Evolutionary conservation across 2,329 filamentous ascomycete genomes (phyloP).

Genomic region (Geosmithia morbida): DNA sequence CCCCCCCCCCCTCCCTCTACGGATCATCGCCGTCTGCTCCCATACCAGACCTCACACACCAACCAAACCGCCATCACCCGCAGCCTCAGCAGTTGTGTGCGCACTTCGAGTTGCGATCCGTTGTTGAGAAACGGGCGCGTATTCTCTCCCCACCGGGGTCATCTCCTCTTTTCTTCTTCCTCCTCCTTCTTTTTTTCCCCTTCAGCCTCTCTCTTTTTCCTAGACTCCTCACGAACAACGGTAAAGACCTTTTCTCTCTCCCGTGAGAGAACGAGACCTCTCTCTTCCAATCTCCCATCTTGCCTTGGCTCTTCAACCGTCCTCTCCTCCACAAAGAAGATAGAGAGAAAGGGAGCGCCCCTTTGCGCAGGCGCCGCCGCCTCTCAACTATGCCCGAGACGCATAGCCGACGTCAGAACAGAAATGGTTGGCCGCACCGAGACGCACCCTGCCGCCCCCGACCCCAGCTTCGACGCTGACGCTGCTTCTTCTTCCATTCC

Average conservation of each 20-base stretch:
- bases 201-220: neutral
- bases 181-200: neutral
- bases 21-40: neutral
- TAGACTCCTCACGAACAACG: neutral
- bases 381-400: slow-evolving; percentile 26
- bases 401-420: slow-evolving; percentile 25
- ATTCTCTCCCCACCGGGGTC: neutral
- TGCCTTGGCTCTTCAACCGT: too few species aligned
- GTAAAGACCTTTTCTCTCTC: neutral
- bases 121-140: neutral
- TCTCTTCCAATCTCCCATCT: neutral
- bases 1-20: neutral
- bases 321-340: too few species aligned
- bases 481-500: neutral
- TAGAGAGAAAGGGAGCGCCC: neutral
- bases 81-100: neutral
- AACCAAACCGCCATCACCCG: too few species aligned
- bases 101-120: neutral
- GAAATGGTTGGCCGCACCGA: slow-evolving; percentile 15
- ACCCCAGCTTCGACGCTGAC: neutral
- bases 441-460: neutral
- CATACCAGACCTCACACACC: neutral
- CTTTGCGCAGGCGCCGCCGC: slow-evolving; percentile 5
- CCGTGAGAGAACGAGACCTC: neutral
- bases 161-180: neutral